Base-by-base conservation (phyloP, 176 grass and related monocot species). In the Oryza meridionalis region DNA sequence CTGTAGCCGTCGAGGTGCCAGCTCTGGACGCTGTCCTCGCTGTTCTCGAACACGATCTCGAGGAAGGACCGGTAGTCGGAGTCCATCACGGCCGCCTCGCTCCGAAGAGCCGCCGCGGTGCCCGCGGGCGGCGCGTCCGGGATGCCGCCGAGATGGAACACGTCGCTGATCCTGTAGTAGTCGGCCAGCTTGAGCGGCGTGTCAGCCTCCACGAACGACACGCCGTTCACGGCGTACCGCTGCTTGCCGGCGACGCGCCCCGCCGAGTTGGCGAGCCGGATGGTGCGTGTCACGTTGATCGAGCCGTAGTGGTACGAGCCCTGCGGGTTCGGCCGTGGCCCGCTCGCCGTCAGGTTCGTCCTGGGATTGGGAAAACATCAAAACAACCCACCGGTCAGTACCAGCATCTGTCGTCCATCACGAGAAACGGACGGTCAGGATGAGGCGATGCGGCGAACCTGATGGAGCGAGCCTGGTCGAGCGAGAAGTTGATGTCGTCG, bases 111-210 rank as follows among this genome's bases (percentile, higher is more conserved):
- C 17, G 65, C 47, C 1, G 7, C 16, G 9, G 43, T 11, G 10
- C 4, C 46, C 11, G 25, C 46, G 1, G 87, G 53, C 0, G 92
- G 92, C 9, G 65, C 31, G 77, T 98, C 96, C 1, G 87, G 64
- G 72, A 98, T 87, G 82, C 80, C 78, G 8, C 85, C 89, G 17
- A 98, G 82, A 19, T 15, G 69, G 81, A 88, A 98, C 40, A 98
- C 92, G 32, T 90, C 92, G 21, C 53, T 78, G 70, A 98, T 91
- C 76, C 90, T 91, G 91, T 70, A 98, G 84, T 93, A 81, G 72
- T 98, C 95, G 16, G 92, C 92, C 49, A 98, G 88, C 82, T 98
- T 98, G 29, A 98, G 68, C 16, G 95, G 95, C 1, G 95, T 98
- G 82, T 93, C 92, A 2, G 92, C 79, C 50, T 98, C 95, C 22